Conservation (phyloP, 2,329 filamentous ascomycete species). For the Penicillium sp. region DNA sequence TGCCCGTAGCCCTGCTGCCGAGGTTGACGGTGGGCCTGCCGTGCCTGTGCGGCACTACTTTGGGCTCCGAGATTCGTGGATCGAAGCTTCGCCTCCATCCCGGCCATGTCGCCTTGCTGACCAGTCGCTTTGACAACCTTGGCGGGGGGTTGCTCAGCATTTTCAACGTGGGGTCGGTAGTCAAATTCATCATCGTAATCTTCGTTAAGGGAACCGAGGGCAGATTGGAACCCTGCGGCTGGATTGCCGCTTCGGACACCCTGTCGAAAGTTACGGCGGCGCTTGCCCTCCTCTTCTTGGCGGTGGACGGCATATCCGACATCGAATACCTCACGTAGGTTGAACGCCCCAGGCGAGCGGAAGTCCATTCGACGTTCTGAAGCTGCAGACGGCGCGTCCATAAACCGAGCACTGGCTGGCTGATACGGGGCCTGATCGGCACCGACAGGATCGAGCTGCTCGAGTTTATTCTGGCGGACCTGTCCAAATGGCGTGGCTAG, state of each 20-base stretch:
- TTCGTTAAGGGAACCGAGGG: slow-evolving; percentile 64
- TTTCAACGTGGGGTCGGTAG: slow-evolving; percentile 50
- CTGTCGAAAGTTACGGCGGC: slow-evolving; percentile 73
- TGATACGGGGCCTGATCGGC: slow-evolving; percentile 41
- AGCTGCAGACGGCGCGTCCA: slow-evolving; percentile 55
- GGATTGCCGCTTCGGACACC: slow-evolving; percentile 56
- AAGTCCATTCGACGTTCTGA: slow-evolving; percentile 77
- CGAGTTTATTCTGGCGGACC: slow-evolving; percentile 52
- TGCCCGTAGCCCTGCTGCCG: slow-evolving; percentile 73
- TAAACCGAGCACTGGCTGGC: slow-evolving; percentile 53
- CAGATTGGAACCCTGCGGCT: slow-evolving; percentile 58
- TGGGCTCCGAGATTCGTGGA: slow-evolving; percentile 69
- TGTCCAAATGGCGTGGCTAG: slow-evolving; percentile 62
- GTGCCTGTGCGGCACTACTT: slow-evolving; percentile 61
- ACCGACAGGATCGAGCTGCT: slow-evolving; percentile 53
- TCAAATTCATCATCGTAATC: slow-evolving; percentile 61
- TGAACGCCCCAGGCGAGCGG: slow-evolving; percentile 90
- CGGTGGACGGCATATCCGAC: slow-evolving; percentile 97
- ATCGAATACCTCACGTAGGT: slow-evolving; percentile 94
- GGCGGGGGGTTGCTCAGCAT: slow-evolving; percentile 50
- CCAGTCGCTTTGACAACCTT: slow-evolving; percentile 65
- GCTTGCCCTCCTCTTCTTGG: slow-evolving; percentile 93
- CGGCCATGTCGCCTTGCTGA: slow-evolving; percentile 59
- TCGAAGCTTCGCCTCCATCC: slow-evolving; percentile 82
- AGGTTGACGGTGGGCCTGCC: slow-evolving; percentile 55